Evolutionary conservation across 345 rosid genomes (phyloP).

Genomic region (Excoecaria cochinchinensis): DNA sequence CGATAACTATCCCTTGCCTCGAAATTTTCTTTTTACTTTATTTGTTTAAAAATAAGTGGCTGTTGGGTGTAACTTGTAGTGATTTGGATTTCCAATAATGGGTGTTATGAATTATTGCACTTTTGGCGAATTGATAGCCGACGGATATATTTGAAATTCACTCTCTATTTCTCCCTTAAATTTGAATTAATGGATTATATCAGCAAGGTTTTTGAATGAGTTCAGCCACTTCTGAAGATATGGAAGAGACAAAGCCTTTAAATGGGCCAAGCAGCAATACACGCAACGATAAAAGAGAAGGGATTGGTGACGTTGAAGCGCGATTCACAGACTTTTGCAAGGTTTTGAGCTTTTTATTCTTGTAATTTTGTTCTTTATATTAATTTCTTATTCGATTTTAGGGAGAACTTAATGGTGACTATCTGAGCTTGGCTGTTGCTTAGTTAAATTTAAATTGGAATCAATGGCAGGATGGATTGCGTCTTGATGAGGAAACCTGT

Average conservation of each 20-base stretch:
- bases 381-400: not conserved
- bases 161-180: not conserved
- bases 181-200: not conserved
- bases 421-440: not conserved
- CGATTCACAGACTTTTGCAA: slow-evolving; percentile 51
- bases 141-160: not conserved
- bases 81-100: not conserved
- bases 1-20: no score
- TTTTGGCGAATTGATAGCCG: not conserved
- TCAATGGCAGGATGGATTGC: slow-evolving; percentile 55
- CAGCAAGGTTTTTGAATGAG: slow-evolving; percentile 20
- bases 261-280: slow-evolving; percentile 19
- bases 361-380: not conserved
- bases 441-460: not conserved
- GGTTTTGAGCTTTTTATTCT: slow-evolving; percentile 26
- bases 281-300: slow-evolving; percentile 21
- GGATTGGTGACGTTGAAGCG: slow-evolving; percentile 30
- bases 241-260: slow-evolving; percentile 33
- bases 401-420: not conserved
- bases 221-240: slow-evolving; percentile 14
- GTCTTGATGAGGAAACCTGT: slow-evolving; percentile 50
- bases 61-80: not conserved
- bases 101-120: not conserved
- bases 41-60: no score
- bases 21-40: no score